Conservation (phyloP, 1,284 basidiomycete genomes). For the Schizopora paradoxa region DNA sequence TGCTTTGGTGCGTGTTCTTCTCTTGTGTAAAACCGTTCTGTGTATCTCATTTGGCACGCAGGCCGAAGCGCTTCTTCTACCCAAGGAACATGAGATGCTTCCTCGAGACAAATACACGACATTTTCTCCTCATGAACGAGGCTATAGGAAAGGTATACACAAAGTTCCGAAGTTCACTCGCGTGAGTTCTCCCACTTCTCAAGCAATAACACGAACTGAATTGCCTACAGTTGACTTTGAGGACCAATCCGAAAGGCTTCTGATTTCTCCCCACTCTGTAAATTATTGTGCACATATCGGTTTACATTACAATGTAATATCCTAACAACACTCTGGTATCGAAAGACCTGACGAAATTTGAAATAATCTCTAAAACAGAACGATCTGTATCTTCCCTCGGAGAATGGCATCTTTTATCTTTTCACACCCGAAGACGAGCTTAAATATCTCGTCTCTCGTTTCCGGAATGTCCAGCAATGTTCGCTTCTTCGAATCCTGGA, state of each 20-base stretch:
- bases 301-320: conserved; percentile 9
- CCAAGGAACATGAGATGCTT: conserved; percentile 85
- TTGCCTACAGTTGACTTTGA: conserved; percentile 60
- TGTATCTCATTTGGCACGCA: conserved; percentile 25
- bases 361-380: conserved; percentile 51
- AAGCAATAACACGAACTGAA: conserved; percentile 15
- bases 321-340: neutral
- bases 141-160: conserved; percentile 93
- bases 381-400: conserved; percentile 68
- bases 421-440: conserved; percentile 58
- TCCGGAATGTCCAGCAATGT: conserved; percentile 76
- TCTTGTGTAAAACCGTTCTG: neutral
- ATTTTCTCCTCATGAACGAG: conserved; percentile 65
- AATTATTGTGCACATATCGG: conserved; percentile 8
- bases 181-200: conserved; percentile 41
- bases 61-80: conserved; percentile 68
- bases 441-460: conserved; percentile 76
- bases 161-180: conserved; percentile 94
- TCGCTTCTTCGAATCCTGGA: conserved; percentile 69
- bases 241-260: conserved; percentile 88
- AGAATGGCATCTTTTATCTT: conserved; percentile 56
- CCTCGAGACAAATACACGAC: conserved; percentile 94
- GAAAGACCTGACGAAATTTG: neutral
- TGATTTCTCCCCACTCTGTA: conserved; percentile 32
- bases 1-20: conserved; percentile 53